Conservation (phyloP, 2,329 filamentous ascomycete genomes). For the Aspergillus sp. region DNA sequence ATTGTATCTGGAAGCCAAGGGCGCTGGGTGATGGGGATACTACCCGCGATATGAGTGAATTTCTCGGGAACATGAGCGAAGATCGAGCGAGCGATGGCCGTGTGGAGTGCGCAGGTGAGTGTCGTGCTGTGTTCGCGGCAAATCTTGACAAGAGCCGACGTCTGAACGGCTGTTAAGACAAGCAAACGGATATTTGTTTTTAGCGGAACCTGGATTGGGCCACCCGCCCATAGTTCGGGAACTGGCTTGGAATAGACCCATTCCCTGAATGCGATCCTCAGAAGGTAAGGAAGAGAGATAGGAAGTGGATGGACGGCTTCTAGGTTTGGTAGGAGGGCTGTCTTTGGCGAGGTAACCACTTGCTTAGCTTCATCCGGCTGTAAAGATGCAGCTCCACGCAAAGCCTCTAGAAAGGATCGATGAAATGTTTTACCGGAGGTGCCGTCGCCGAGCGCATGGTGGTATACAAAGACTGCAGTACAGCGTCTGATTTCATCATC, state of each 20-base stretch:
- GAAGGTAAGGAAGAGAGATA: conserved; percentile 37
- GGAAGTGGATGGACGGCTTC: conserved; percentile 43
- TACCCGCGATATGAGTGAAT: conserved; percentile 32
- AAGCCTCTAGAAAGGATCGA: conserved; percentile 38
- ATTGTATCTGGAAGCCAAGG: conserved; percentile 36
- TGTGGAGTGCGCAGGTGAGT: conserved; percentile 43
- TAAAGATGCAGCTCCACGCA: conserved; percentile 24
- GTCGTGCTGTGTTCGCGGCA: conserved; percentile 42
- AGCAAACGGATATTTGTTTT: conserved; percentile 32
- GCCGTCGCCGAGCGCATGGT: conserved; percentile 52
- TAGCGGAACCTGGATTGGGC: conserved; percentile 22
- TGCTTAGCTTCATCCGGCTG: conserved; percentile 18
- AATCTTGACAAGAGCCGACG: conserved; percentile 28
- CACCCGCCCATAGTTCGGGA: conserved; percentile 39
- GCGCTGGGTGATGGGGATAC: conserved; percentile 40
- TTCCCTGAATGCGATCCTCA: conserved; percentile 32
- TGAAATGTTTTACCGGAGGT: conserved; percentile 49
- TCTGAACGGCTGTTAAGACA: conserved; percentile 30
- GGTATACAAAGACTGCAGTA: conserved; percentile 47
- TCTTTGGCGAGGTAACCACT: conserved; percentile 23
- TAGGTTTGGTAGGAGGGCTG: conserved; percentile 40
- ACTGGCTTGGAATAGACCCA: conserved; percentile 30
- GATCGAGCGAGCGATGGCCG: conserved; percentile 38
- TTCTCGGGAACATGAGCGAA: conserved; percentile 32
- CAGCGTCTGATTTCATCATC: conserved; percentile 32